phyloP scores from a whole-genome alignment of 106 monocot species.

The Allium cepa region DNA sequence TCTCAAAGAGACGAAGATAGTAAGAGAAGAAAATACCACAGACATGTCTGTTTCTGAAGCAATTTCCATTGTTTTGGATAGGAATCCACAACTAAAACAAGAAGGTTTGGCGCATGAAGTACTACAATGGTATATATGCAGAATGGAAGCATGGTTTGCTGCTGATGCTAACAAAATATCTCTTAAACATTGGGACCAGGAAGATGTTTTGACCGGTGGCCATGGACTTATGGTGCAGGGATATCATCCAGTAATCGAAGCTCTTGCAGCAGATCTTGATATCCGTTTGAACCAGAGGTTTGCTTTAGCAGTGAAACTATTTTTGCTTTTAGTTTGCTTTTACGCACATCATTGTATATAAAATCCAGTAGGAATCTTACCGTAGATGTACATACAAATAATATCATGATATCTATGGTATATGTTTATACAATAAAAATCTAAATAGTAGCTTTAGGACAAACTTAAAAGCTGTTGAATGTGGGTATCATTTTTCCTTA shows the following conservation, averaged over 20 bases:
- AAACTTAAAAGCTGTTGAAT: too few species aligned
- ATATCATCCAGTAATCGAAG: conserved; percentile 79
- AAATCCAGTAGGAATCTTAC: too few species aligned
- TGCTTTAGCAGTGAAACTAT: not conserved
- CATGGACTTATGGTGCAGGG: conserved; percentile 98
- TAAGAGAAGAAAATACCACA: conserved; percentile 55
- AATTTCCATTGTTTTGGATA: conserved; percentile 84
- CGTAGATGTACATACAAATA: too few species aligned
- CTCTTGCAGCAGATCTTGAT: conserved; percentile 69
- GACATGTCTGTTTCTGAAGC: conserved; percentile 92
- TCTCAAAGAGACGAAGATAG: conserved; percentile 77
- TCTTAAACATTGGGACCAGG: conserved; percentile 96
- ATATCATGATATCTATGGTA: too few species aligned
- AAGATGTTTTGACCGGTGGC: conserved; percentile 86
- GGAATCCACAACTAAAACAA: conserved; percentile 63
- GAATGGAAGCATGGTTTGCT: conserved; percentile 99
- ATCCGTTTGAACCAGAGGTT: conserved; percentile 83
- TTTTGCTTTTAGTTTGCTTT: not conserved
- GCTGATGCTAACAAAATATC: conserved; percentile 81
- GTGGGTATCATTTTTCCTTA: too few species aligned
- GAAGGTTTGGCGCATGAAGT: conserved; percentile 80
- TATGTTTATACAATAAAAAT: too few species aligned
- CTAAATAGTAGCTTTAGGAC: too few species aligned
- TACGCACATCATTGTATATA: not conserved
- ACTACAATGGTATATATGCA: conserved; percentile 90